Percentiles rank a stretch among this genome's conserved stretches.
phyloP scores from a whole-genome alignment of 305 asterid species.

The Ajuga reptans region DNA sequence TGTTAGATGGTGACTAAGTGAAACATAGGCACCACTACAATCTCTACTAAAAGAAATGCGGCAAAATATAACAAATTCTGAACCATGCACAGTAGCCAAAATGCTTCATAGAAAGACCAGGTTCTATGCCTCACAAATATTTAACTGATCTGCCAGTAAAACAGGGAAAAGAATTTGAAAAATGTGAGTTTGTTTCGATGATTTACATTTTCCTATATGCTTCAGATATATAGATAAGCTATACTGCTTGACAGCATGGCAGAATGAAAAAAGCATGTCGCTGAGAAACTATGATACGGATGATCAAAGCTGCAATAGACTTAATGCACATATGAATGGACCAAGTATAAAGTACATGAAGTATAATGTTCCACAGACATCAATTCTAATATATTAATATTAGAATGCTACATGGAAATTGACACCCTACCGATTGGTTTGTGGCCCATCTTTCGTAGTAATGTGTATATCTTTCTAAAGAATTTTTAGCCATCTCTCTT shows the following conservation, averaged over 20 bases:
- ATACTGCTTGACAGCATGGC: conserved; percentile 10
- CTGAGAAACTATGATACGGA: not conserved
- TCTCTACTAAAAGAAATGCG: conserved; percentile 6
- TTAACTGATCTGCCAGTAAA: not conserved
- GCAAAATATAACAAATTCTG: not conserved
- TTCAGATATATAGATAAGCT: conserved; percentile 9
- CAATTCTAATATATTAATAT: not conserved
- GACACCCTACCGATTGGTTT: conserved; percentile 77
- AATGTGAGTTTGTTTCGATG: not conserved
- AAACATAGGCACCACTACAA: not conserved
- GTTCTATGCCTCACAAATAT: not conserved
- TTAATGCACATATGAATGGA: not conserved
- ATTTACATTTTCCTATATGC: not conserved
- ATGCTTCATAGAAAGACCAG: not conserved
- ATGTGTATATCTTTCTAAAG: conserved; percentile 89
- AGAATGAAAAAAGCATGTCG: not conserved
- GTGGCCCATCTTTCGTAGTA: conserved; percentile 98
- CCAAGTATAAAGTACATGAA: conserved; percentile 2
- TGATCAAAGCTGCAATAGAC: conserved; percentile 7
- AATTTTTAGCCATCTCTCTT: conserved; percentile 96
- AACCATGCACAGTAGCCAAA: not conserved
- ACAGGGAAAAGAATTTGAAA: not conserved
- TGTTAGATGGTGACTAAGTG: not conserved
- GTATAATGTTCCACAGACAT: not conserved
- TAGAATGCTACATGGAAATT: conserved; percentile 3